These are phyloP conservation scores for Phytopythium delawarense DNA, from an alignment of 352 stramenopile species.

Conservation along the genomic window DNA sequence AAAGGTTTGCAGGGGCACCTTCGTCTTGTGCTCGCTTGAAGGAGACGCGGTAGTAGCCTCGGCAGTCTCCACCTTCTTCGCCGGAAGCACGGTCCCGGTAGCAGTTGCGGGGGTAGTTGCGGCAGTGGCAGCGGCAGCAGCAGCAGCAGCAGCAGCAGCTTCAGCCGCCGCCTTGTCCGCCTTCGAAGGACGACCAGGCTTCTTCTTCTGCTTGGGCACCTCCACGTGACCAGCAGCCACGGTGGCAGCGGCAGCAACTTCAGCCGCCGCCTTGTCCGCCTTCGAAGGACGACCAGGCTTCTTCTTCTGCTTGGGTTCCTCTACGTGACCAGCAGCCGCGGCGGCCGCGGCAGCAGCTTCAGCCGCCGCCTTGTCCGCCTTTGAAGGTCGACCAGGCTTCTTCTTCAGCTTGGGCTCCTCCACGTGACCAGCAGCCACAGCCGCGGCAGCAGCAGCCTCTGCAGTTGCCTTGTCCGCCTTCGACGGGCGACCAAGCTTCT, in stretches of 20 bases:
- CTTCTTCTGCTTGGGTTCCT: background rate
- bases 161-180: background rate
- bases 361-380: slow-evolving; percentile 5
- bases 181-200: background rate
- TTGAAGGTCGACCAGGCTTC: slow-evolving; percentile 3
- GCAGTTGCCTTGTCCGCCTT: slow-evolving; percentile 7
- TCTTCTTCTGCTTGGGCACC: background rate
- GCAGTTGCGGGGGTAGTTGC: too few species aligned
- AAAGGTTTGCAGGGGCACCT: slow-evolving; percentile 27
- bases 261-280: background rate
- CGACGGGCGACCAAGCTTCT: slow-evolving; percentile 4
- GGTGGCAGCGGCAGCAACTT: too few species aligned
- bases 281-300: background rate
- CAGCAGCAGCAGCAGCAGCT: too few species aligned
- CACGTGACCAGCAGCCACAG: background rate
- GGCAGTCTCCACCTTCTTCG: background rate
- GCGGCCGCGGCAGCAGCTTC: slow-evolving; percentile 5
- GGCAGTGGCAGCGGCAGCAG: too few species aligned
- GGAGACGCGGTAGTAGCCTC: background rate
- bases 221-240: background rate
- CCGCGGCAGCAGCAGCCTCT: background rate
- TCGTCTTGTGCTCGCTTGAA: background rate
- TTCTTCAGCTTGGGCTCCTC: slow-evolving; percentile 1
- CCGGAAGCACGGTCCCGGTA: too few species aligned
- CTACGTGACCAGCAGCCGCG: slow-evolving; percentile 7